phyloP scores from a whole-genome alignment of 192 early-diverging fungal species.

The Gryganskiella cystojenkinii region DNA sequence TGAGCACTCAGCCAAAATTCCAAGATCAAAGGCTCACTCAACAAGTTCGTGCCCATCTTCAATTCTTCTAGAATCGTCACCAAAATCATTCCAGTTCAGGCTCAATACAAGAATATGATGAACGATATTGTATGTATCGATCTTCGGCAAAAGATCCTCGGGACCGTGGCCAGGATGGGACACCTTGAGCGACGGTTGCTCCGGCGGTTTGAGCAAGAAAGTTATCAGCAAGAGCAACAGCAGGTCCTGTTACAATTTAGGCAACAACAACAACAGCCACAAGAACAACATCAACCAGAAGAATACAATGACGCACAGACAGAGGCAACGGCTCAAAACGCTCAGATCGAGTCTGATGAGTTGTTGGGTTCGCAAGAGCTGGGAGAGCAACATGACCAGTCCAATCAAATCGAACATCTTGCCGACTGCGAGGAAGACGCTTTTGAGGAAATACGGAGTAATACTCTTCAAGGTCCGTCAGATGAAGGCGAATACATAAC shows the following conservation, averaged over 20 bases:
- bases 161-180: conserved; percentile 30
- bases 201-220: conserved; percentile 36
- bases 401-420: background rate
- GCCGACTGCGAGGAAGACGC: too few species aligned
- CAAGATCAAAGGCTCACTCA: too few species aligned
- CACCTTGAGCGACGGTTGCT: conserved; percentile 40
- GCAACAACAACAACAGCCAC: background rate
- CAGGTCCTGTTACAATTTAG: background rate
- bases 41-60: background rate
- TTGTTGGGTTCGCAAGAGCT: background rate
- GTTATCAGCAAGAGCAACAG: conserved; percentile 4
- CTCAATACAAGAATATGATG: conserved; percentile 39
- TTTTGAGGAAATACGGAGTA: too few species aligned
- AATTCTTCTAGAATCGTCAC: conserved; percentile 30
- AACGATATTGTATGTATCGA: conserved; percentile 53
- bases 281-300: background rate
- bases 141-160: conserved; percentile 44
- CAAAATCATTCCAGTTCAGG: conserved; percentile 41
- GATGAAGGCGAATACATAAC: background rate
- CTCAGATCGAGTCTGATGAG: background rate
- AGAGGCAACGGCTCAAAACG: too few species aligned
- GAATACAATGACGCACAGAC: background rate
- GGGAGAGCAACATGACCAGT: too few species aligned
- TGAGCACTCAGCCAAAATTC: too few species aligned
- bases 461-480: background rate